Evolutionary conservation across 495 filamentous ascomycete species (phyloP).

Genomic region (Chaetomium tenue): DNA sequence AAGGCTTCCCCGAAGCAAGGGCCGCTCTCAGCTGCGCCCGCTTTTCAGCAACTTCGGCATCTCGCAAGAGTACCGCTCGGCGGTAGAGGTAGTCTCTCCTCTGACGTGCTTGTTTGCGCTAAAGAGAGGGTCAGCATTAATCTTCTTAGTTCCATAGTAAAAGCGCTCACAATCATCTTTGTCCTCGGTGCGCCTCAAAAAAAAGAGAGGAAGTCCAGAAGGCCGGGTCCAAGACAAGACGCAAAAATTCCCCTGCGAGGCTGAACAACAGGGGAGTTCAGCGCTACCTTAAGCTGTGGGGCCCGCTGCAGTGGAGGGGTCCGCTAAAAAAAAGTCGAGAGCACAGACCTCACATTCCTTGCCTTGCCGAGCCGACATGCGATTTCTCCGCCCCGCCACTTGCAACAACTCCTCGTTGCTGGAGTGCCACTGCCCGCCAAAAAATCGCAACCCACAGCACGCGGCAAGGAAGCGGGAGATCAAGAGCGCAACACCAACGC

Average conservation of each 20-base stretch:
- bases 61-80: conserved; percentile 62
- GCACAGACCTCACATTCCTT: conserved; percentile 19
- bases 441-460: conserved; percentile 27
- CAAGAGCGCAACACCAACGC: neutral
- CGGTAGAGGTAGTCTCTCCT: conserved; percentile 95
- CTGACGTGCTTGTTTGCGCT: conserved; percentile 75
- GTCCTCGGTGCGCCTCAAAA: neutral
- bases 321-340: conserved; percentile 20
- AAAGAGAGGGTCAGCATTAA: conserved; percentile 5
- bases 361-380: conserved; percentile 9
- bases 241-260: conserved; percentile 23
- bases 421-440: conserved; percentile 26
- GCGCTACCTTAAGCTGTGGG: conserved; percentile 6
- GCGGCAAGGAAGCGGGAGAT: neutral
- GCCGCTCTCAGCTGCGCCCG: conserved; percentile 81
- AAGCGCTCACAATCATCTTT: conserved; percentile 15
- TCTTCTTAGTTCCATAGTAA: neutral
- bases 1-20: conserved; percentile 73
- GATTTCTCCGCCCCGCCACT: conserved; percentile 27
- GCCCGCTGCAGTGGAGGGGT: neutral
- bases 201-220: neutral
- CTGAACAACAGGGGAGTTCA: conserved; percentile 17
- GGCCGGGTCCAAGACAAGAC: neutral
- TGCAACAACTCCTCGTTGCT: conserved; percentile 15
- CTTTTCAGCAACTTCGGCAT: conserved; percentile 91